Percentiles rank a stretch among this genome's conserved stretches.
Conservation (phyloP, 768 basidiomycete genomes). For the Naganishia vaughanmartiniae region DNA sequence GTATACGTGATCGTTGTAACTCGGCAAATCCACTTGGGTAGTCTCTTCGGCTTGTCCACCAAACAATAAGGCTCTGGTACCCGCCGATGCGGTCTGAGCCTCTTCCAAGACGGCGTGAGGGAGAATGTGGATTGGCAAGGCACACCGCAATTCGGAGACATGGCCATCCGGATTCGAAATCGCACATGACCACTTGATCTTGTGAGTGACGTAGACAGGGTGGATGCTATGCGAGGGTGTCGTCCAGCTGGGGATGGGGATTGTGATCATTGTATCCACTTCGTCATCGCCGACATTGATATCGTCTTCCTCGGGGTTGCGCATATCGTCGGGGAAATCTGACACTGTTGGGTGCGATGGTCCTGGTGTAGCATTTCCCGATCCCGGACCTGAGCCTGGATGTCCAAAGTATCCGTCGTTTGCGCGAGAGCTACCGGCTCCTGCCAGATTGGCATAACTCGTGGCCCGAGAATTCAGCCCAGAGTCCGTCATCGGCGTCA, state of each 20-base stretch:
- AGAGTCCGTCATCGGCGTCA: slow-evolving; percentile 25
- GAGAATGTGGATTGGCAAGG: slow-evolving; percentile 81
- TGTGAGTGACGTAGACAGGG: slow-evolving; percentile 71
- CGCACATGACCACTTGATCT: slow-evolving; percentile 64
- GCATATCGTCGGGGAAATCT: slow-evolving; percentile 32
- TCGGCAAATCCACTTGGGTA: slow-evolving; percentile 74
- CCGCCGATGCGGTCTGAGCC: slow-evolving; percentile 67
- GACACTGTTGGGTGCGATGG: slow-evolving; percentile 34
- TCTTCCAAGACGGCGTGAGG: slow-evolving; percentile 71
- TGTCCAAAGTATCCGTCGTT: slow-evolving; percentile 22
- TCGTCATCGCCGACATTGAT: slow-evolving; percentile 53
- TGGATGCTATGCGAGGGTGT: slow-evolving; percentile 73
- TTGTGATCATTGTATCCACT: slow-evolving; percentile 60
- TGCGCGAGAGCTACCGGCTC: background rate
- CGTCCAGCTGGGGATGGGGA: slow-evolving; percentile 62
- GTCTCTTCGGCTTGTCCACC: slow-evolving; percentile 55
- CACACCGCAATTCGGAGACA: slow-evolving; percentile 89
- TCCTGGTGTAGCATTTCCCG: slow-evolving; percentile 13
- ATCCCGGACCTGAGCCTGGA: slow-evolving; percentile 2
- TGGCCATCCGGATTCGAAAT: slow-evolving; percentile 87
- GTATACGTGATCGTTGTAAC: slow-evolving; percentile 81
- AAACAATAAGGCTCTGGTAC: slow-evolving; percentile 71
- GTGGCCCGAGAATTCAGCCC: slow-evolving; percentile 11
- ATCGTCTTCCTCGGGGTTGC: slow-evolving; percentile 41
- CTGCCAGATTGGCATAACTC: slow-evolving; percentile 22